phyloP scores from a whole-genome alignment of 179 eudicot species.

The Corrigiola litoralis region DNA sequence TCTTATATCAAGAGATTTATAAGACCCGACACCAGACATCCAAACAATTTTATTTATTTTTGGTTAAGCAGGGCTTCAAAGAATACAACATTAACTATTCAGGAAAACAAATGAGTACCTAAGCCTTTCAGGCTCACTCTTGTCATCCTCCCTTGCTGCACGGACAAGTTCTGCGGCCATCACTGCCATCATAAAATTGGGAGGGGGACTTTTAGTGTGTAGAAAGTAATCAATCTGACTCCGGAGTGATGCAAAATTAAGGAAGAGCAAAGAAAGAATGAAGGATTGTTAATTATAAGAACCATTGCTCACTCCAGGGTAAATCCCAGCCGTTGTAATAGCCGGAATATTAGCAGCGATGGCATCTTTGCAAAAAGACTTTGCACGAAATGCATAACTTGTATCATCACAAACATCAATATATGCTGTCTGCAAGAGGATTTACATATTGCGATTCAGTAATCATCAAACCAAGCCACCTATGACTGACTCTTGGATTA shows the following conservation, averaged over 20 bases:
- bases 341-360: conserved; percentile 77
- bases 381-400: conserved; percentile 71
- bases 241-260: background rate
- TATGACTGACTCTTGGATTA: background rate
- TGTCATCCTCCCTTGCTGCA: conserved; percentile 59
- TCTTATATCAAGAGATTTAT: background rate
- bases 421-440: conserved; percentile 71
- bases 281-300: conserved; percentile 19
- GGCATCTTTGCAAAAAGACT: conserved; percentile 70
- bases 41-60: background rate
- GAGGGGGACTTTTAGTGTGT: background rate
- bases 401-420: conserved; percentile 94
- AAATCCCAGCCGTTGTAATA: conserved; percentile 95
- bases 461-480: background rate
- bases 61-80: background rate
- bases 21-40: background rate
- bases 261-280: background rate
- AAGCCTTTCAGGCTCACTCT: conserved; percentile 69
- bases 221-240: background rate
- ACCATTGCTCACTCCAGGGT: conserved; percentile 99
- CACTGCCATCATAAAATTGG: conserved; percentile 45
- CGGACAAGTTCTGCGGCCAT: conserved; percentile 99
- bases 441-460: conserved; percentile 4
- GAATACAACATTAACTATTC: background rate
- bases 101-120: conserved; percentile 40